phyloP scores from a whole-genome alignment of 2,329 filamentous ascomycete species.

The Neonectria sp. region DNA sequence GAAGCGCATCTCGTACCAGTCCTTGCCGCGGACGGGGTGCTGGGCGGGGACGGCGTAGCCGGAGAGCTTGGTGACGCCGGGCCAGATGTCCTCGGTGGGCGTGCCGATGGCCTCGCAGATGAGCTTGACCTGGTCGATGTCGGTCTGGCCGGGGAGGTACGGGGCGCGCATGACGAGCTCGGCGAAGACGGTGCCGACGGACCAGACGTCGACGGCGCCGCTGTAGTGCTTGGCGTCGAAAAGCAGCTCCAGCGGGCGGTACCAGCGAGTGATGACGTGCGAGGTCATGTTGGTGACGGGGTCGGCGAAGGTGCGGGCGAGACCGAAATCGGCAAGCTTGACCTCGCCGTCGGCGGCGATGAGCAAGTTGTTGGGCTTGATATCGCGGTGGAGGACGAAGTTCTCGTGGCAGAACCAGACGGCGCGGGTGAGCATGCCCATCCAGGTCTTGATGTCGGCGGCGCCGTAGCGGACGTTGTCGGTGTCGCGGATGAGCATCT shows the following conservation, averaged over 20 bases:
- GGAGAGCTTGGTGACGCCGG: conserved; percentile 85
- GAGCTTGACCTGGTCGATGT: conserved; percentile 87
- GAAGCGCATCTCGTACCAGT: conserved; percentile 84
- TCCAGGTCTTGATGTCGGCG: conserved; percentile 97
- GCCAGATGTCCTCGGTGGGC: conserved; percentile 95
- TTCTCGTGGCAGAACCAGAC: conserved; percentile 98
- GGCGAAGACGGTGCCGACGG: conserved; percentile 91
- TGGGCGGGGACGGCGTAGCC: conserved; percentile 82
- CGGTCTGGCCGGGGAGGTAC: conserved; percentile 86
- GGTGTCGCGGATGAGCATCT: conserved; percentile 92
- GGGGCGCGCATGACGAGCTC: conserved; percentile 88
- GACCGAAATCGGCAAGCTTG: conserved; percentile 97
- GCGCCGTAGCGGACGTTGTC: conserved; percentile 84
- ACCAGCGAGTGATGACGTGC: conserved; percentile 97
- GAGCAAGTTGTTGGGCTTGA: conserved; percentile 98
- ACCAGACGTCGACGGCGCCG: conserved; percentile 95
- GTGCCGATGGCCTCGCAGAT: conserved; percentile 91
- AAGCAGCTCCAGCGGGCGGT: conserved; percentile 92
- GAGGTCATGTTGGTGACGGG: conserved; percentile 89
- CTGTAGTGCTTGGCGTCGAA: conserved; percentile 92
- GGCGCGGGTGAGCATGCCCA: conserved; percentile 94
- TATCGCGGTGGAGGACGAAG: conserved; percentile 94
- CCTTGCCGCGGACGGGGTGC: conserved; percentile 74
- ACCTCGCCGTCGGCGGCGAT: conserved; percentile 94
- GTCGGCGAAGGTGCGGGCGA: conserved; percentile 91